These are phyloP conservation scores for Nectriaceae sp. DNA, from an alignment of 2,329 filamentous ascomycete genomes.

Conservation along the genomic window DNA sequence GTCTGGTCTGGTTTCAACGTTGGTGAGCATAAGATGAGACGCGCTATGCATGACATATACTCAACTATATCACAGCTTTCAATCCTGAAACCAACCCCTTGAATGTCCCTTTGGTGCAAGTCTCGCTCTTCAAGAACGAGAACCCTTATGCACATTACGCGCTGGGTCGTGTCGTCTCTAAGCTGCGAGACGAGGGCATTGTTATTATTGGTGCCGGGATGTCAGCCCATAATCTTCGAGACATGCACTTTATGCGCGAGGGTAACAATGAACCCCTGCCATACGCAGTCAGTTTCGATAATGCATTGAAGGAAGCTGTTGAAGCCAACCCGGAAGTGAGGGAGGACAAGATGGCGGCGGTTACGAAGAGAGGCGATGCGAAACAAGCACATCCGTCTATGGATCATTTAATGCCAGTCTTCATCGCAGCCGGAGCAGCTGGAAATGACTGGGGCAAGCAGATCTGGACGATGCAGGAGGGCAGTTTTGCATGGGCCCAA, in stretches of 20 bases:
- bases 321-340: constrained; percentile 42
- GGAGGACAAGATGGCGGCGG: constrained; percentile 41
- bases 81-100: constrained; percentile 62
- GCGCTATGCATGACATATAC: background rate
- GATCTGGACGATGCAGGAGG: constrained; percentile 49
- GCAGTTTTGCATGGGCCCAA: constrained; percentile 48
- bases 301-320: constrained; percentile 66
- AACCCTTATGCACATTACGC: constrained; percentile 66
- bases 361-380: constrained; percentile 45
- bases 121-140: constrained; percentile 67
- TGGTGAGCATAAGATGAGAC: constrained; percentile 10
- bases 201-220: constrained; percentile 73
- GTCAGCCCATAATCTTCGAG: constrained; percentile 71
- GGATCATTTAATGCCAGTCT: constrained; percentile 53
- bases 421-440: constrained; percentile 48
- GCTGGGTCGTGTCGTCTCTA: constrained; percentile 65
- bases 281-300: constrained; percentile 65
- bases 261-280: constrained; percentile 50
- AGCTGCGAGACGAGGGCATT: constrained; percentile 67
- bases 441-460: constrained; percentile 43
- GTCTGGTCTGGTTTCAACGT: constrained; percentile 71
- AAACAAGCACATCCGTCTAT: constrained; percentile 50
- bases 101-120: constrained; percentile 69
- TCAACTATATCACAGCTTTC: constrained; percentile 48
- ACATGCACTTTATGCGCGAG: constrained; percentile 39